Evolutionary conservation across 495 filamentous ascomycete species (phyloP), one percentile per base, ranked within the genome.

Genomic region (Trypethelium eluteriae): DNA sequence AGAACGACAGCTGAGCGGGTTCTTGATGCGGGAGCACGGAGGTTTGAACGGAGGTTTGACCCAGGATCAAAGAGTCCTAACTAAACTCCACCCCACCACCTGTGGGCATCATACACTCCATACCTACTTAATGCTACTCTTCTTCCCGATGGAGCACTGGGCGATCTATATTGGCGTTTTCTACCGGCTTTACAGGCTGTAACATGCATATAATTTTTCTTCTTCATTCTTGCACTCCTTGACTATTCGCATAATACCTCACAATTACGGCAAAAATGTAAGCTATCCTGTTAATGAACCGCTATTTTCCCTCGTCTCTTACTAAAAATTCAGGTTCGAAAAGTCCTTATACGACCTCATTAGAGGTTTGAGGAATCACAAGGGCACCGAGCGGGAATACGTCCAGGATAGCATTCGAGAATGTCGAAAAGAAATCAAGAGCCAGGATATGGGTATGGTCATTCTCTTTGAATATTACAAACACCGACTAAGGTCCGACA

Each of bases 341-440:
- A 98, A 98, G 79, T 96, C 93, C 2, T 84, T 98, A 49, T 96
- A 96, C 81, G 93, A 98, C 85, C 92, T 98, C 80, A 98, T 98
- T 67, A 85, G 93, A 79, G 94, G 94, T 73, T 81, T 98, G 67
- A 87, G 94, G 62, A 93, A 88, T 71, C 93, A 98, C 78, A 96
- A 93, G 76, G 95, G 93, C 63, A 88, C 85, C 66, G 94, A 98
- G 78, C 88, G 89, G 72, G 90, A 93, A 68, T 98, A 97, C 77
- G 93, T 98, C 64, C 88, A 95, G 73, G 86, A 88, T 69, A 91
- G 87, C 70, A 79, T 98, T 72, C 89, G 89, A 79, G 94, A 98
- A 91, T 98, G 94, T 76, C 91, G 91, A 70, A 78, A 85, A 62
- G 94, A 98, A 75, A 90, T 96, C 72, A 87, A 85, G 74, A 88